Conservation (phyloP, 2,329 filamentous ascomycete genomes). For the Pseudogymnoascus sp. region DNA sequence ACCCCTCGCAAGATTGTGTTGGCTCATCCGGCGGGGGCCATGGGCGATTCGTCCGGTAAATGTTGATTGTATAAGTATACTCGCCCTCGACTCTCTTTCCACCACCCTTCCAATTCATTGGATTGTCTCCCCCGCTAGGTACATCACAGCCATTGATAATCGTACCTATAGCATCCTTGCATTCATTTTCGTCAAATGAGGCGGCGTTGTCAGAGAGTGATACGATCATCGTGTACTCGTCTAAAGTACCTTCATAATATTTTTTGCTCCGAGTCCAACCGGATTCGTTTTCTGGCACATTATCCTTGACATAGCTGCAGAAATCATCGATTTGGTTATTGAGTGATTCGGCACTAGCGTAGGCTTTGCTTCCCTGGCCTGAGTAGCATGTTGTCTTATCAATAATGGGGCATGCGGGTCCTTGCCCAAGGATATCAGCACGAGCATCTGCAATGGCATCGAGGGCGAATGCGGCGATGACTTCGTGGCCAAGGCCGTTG, state of each 20-base stretch:
- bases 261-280: slow-evolving; percentile 20
- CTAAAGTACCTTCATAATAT: slow-evolving; percentile 23
- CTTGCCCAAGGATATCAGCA: slow-evolving; percentile 4
- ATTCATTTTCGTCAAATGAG: slow-evolving; percentile 15
- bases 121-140: slow-evolving; percentile 20
- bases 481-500: slow-evolving; percentile 25
- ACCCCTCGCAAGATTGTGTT: slow-evolving; percentile 20
- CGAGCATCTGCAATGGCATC: slow-evolving; percentile 4
- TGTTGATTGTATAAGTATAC: slow-evolving; percentile 23
- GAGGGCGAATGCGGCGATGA: slow-evolving; percentile 27
- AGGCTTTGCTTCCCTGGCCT: slow-evolving; percentile 19
- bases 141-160: slow-evolving; percentile 28
- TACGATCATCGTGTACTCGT: neutral
- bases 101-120: slow-evolving; percentile 29
- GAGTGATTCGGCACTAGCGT: slow-evolving; percentile 19
- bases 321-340: slow-evolving; percentile 26
- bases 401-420: neutral
- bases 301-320: slow-evolving; percentile 19
- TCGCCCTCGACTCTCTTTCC: slow-evolving; percentile 21
- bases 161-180: slow-evolving; percentile 12
- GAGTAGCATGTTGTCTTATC: neutral
- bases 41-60: slow-evolving; percentile 18
- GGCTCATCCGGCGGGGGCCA: slow-evolving; percentile 22
- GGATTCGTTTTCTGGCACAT: slow-evolving; percentile 10
- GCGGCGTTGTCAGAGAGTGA: slow-evolving; percentile 1